phyloP scores from a whole-genome alignment of 352 stramenopile species.

The Pythium aphanidermatum region DNA sequence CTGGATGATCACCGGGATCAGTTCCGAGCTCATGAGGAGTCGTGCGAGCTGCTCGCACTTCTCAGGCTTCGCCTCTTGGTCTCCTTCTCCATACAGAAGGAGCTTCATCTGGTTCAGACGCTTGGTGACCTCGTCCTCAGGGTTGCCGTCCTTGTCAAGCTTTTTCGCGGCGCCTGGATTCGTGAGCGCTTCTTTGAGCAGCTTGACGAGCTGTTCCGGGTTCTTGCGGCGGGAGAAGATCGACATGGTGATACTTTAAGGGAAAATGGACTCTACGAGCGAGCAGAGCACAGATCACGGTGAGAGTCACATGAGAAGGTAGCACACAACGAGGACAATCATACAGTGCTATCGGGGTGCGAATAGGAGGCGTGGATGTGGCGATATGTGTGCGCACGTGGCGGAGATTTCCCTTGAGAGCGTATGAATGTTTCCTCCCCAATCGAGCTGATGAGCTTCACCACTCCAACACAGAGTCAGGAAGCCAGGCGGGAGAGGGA shows the following conservation, averaged over 20 bases:
- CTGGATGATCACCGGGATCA: slow-evolving; percentile 67
- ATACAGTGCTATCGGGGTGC: too few relatives aligned
- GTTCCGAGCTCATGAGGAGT: slow-evolving; percentile 57
- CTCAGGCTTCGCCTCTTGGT: slow-evolving; percentile 70
- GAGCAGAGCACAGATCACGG: too few relatives aligned
- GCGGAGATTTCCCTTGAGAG: too few relatives aligned
- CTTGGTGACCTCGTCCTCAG: slow-evolving; percentile 70
- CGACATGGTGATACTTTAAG: slow-evolving; percentile 51
- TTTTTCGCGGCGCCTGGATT: slow-evolving; percentile 44
- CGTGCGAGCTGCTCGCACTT: slow-evolving; percentile 75
- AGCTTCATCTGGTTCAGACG: slow-evolving; percentile 82
- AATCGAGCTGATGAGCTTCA: too few relatives aligned
- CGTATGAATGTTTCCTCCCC: too few relatives aligned
- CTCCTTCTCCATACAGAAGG: slow-evolving; percentile 73
- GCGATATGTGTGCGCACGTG: too few relatives aligned
- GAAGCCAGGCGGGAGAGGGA: too few relatives aligned
- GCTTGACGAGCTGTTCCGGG: slow-evolving; percentile 76
- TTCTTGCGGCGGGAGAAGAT: slow-evolving; percentile 76
- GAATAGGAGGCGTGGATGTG: too few relatives aligned
- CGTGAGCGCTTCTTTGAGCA: slow-evolving; percentile 64
- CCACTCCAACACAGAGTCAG: too few relatives aligned
- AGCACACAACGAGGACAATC: too few relatives aligned
- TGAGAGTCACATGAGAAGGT: too few relatives aligned
- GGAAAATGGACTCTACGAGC: too few relatives aligned
- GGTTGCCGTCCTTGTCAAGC: slow-evolving; percentile 52